phyloP scores from a whole-genome alignment of 257 asterid species.

The Petunia axillaris region DNA sequence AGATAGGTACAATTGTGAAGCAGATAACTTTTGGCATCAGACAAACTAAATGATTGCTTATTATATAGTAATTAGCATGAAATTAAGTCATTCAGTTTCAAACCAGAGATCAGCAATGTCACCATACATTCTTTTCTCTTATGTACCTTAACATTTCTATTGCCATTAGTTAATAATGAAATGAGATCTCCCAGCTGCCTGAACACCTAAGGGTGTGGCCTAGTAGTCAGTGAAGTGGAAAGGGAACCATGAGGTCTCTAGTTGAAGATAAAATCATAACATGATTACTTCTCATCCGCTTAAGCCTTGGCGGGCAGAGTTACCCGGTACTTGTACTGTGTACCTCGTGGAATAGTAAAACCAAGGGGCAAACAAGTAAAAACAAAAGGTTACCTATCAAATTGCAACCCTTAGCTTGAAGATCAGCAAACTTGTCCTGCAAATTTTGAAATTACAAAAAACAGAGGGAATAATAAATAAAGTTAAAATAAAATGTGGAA shows the following conservation, averaged over 20 bases:
- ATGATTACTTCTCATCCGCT: too few relatives aligned
- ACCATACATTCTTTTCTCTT: neutral
- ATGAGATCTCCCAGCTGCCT: too few relatives aligned
- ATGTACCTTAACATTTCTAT: neutral
- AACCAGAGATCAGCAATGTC: neutral
- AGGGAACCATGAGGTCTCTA: too few relatives aligned
- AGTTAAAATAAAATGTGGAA: neutral
- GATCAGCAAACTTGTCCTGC: constrained; percentile 87
- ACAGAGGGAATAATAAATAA: neutral
- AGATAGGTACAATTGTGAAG: neutral
- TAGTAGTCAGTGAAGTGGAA: too few relatives aligned
- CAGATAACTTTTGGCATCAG: neutral
- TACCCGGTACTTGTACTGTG: too few relatives aligned
- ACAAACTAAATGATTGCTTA: neutral
- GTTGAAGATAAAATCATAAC: too few relatives aligned
- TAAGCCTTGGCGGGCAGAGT: too few relatives aligned
- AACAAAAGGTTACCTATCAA: constrained; percentile 64
- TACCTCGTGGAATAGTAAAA: neutral
- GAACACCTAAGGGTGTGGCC: too few relatives aligned
- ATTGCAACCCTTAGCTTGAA: constrained; percentile 81
- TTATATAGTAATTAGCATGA: neutral
- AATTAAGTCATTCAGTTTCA: neutral
- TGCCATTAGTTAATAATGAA: neutral
- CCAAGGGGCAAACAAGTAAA: constrained; percentile 1
- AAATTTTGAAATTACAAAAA: neutral